Evolutionary conservation across 179 eudicot species (phyloP).

Genomic region (Drosera spatulata): DNA sequence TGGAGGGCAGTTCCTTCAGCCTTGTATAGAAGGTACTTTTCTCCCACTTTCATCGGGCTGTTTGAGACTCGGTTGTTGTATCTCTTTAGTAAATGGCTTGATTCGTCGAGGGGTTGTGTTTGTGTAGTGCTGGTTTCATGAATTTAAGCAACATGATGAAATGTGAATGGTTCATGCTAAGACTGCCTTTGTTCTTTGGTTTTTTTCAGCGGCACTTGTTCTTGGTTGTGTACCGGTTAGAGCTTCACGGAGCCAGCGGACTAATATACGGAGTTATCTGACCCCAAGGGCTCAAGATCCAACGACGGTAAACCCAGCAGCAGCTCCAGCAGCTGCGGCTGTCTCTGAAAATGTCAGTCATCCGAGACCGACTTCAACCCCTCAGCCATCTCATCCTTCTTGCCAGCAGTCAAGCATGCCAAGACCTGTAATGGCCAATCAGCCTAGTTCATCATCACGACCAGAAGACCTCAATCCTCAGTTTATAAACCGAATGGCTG

Average conservation of each 20-base stretch:
- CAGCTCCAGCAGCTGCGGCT: conserved; percentile 17
- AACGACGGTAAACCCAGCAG: not conserved
- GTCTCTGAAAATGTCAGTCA: conserved; percentile 11
- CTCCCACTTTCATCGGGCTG: conserved; percentile 1
- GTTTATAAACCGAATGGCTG: conserved; percentile 12
- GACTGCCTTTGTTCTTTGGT: conserved; percentile 1
- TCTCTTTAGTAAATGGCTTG: too few relatives aligned
- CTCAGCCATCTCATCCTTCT: conserved; percentile 13
- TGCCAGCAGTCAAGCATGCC: conserved; percentile 18
- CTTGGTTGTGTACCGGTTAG: conserved; percentile 83
- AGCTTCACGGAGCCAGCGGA: conserved; percentile 74
- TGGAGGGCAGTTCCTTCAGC: conserved; percentile 56
- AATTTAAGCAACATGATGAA: too few relatives aligned
- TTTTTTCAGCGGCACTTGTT: conserved; percentile 84
- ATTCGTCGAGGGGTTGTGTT: too few relatives aligned
- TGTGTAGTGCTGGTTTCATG: too few relatives aligned
- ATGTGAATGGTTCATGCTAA: not conserved
- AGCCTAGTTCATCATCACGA: conserved; percentile 14
- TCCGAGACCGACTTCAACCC: conserved; percentile 12
- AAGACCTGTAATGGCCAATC: conserved; percentile 20
- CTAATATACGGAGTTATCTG: conserved; percentile 63
- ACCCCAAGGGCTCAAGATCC: conserved; percentile 41
- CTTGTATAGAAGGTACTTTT: conserved; percentile 86
- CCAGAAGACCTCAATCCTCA: conserved; percentile 16
- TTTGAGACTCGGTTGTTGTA: not conserved